Conservation (phyloP, 148 eudicot genomes). For the Pharnaceum exiguum region DNA sequence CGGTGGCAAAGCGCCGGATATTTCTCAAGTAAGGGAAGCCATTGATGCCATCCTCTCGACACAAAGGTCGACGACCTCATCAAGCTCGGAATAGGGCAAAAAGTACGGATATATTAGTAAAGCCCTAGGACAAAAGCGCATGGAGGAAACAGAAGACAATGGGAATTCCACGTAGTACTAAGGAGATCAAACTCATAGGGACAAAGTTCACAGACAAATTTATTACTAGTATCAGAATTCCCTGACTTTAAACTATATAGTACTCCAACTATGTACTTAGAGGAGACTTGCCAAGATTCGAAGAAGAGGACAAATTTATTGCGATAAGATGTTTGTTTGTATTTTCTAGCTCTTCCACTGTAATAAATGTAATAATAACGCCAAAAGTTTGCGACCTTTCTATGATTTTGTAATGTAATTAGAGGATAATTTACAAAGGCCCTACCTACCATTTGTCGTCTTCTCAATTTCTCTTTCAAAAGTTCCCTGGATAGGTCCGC, state of each 20-base stretch:
- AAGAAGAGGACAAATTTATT: conserved; percentile 11
- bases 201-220: conserved; percentile 29
- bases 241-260: conserved; percentile 14
- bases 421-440: not conserved
- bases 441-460: conserved; percentile 5
- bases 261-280: not conserved
- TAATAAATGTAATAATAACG: conserved; percentile 21
- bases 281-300: conserved; percentile 10
- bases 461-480: not conserved
- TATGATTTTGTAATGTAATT: conserved; percentile 2
- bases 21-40: conserved; percentile 86
- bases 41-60: conserved; percentile 82
- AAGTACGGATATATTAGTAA: not conserved
- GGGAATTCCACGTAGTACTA: conserved; percentile 26
- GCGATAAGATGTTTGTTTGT: conserved; percentile 3
- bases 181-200: conserved; percentile 21
- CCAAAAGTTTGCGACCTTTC: conserved; percentile 1
- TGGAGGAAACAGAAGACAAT: conserved; percentile 13
- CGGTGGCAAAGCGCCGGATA: conserved; percentile 80
- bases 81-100: conserved; percentile 4
- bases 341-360: too few relatives aligned
- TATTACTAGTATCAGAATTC: conserved; percentile 3
- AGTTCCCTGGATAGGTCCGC: conserved; percentile 10
- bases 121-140: not conserved
- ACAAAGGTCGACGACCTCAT: conserved; percentile 48